phyloP scores from a whole-genome alignment of 805 yeast species.

The Metschnikowia borealis region DNA sequence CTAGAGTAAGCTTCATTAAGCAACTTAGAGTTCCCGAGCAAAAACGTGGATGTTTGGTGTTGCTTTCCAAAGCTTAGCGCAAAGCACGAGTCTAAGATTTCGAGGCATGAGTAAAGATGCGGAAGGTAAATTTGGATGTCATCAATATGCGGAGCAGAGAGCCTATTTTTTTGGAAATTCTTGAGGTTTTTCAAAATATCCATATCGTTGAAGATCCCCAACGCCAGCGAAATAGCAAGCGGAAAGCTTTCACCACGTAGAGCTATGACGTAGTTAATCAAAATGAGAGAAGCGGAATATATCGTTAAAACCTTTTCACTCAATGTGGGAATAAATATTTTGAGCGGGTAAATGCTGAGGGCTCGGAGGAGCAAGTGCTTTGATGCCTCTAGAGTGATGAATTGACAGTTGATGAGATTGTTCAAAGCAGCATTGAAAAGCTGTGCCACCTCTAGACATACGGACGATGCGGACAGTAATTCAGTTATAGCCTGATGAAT shows the following conservation, averaged over 20 bases:
- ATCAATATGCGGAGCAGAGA: constrained; percentile 7
- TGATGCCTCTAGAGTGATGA: constrained; percentile 29
- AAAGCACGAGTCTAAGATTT: constrained; percentile 48
- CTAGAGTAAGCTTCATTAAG: background rate
- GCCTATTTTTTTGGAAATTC: background rate
- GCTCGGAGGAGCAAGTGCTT: constrained; percentile 33
- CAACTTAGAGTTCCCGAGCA: background rate
- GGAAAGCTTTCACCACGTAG: constrained; percentile 60
- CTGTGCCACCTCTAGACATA: constrained; percentile 33
- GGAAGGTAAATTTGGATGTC: constrained; percentile 21
- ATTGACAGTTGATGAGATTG: constrained; percentile 34
- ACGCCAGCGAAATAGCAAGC: constrained; percentile 47
- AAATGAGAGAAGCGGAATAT: constrained; percentile 28
- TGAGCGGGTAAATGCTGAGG: constrained; percentile 34
- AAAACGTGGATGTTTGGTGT: background rate
- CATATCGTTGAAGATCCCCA: constrained; percentile 41
- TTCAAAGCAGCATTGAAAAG: constrained; percentile 40
- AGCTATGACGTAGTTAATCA: constrained; percentile 52
- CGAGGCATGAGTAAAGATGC: constrained; percentile 46
- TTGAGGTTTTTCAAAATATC: constrained; percentile 43
- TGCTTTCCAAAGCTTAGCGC: constrained; percentile 51
- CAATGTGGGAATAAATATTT: background rate
- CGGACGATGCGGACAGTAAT: constrained; percentile 18
- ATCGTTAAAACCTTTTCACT: constrained; percentile 26
- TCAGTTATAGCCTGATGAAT: constrained; percentile 15